Base-by-base conservation (phyloP, 768 basidiomycete species). In the Royoungia palumana region DNA sequence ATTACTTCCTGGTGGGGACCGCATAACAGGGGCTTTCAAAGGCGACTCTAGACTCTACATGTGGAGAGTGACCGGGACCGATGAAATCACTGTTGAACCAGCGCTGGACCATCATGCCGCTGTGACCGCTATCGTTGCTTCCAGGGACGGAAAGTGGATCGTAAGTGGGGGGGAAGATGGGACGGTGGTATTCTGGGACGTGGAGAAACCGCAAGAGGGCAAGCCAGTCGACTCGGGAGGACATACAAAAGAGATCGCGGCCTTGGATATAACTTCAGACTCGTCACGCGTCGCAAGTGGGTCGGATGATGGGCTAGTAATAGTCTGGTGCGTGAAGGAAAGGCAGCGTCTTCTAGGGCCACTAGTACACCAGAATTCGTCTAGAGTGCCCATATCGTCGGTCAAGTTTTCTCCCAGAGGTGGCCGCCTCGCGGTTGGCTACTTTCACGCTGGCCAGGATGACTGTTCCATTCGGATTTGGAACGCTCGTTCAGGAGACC, bases 371-470 rank as follows among this genome's bases (percentile, higher is more conserved):
- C 30, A 27, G 11, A 35, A 32, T 20, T 28, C 28, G 28, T 28
- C 9, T 2, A 28, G 7, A 28, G 11, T 12, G 3, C 49, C 37
- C 6, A 30, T 58, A 22, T 46, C 39, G 32, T 55, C 57, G 30
- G 37, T 55, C n/a, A 44, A 28, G 16, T 58, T 58, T 39, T 58
- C 57, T 5, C 57, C 49, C 2, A 46, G 54, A 25, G 57, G 57
- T 0, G 48, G 55, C 30, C 53, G 48, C 0, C 25, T 58, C 21
- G 57, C 53, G 43, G 51, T 53, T 2, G 28, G 5, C 11, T 12
- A 28, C 28, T 28, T 28, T 28, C 28, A 28, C 12, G 44, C 53
- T 2, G 53, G 49, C 13, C 5, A 21, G 17, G 12, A 40, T 10
- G 49, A 55, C 41, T 48, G 37, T 27, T 27, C 55, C 22, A 10